Base-by-base conservation (phyloP, 2,329 filamentous ascomycete genomes). In the Apiospora kogelbergensis region DNA sequence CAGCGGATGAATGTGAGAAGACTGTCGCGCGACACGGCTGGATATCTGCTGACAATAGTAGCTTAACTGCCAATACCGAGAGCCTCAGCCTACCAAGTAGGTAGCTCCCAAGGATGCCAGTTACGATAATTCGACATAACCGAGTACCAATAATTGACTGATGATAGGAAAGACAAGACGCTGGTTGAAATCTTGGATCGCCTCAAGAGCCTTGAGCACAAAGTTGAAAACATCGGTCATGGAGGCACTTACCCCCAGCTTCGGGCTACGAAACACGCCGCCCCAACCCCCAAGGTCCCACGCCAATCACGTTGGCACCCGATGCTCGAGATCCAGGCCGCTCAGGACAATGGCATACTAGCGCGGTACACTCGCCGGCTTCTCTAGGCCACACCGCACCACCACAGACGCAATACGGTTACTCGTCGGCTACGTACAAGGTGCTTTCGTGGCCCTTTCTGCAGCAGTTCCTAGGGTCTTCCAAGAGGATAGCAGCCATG, bases 81-180 rank as follows among this genome's bases (percentile, higher is more conserved):
- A 89, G 72, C 86, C 87, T 33, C 84, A 85, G 73, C 87, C 88
- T 44, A 90, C 88, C 67, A 90, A 90, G 88, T 89, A 83, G 80
- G 86, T 83, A 69, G 60, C 53, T 66, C 40, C 42, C 65, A 60
- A 41, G 44, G 68, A 69, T 42, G 41, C 68, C 67, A n/a, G 9
- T 11, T 1, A 11, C 13, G 3, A 13, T n/a, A 30, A 6, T 4
- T 3, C 9, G n/a, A 9, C 41, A 15, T 6, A 10, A 2, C 4
- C 6, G 11, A 26, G 33, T n/a, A 22, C 66, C 67, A 48, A 71
- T 69, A 72, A 69, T 72, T 78, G 68, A 78, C 73, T 69, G 68
- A 53, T 41, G 73, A 41, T 73, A 89, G 87, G 75, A 90, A 90
- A 78, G 88, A 90, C 76, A 89, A 87, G 77, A 90, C 87, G 2